Evolutionary conservation across 2,329 filamentous ascomycete genomes (phyloP).

Genomic region (Graphilbum fragrans): DNA sequence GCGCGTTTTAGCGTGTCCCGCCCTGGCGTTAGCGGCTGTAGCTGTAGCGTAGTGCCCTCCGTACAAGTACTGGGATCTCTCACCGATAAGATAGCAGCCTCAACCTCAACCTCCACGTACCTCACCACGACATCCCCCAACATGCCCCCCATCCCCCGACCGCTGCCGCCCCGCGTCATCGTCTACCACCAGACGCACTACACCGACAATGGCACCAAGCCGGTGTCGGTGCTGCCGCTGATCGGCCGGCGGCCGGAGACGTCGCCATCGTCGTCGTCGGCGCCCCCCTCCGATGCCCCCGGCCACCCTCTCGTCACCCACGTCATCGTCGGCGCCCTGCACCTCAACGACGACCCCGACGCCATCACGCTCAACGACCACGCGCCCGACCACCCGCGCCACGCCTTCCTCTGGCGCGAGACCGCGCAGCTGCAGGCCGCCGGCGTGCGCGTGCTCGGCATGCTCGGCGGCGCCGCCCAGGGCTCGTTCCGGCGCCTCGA

Average conservation of each 20-base stretch:
- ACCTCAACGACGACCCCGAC: slow-evolving; percentile 55
- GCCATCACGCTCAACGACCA: slow-evolving; percentile 64
- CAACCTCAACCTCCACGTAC: too few species aligned
- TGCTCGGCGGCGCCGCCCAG: slow-evolving; percentile 69
- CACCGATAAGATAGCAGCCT: too few species aligned
- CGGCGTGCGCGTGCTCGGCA: slow-evolving; percentile 64
- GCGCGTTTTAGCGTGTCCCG: too few species aligned
- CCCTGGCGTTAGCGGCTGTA: too few species aligned
- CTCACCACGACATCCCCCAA: too few species aligned
- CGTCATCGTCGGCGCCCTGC: slow-evolving; percentile 66
- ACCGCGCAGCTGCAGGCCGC: slow-evolving; percentile 53
- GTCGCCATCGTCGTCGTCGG: background rate
- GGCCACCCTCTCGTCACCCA: slow-evolving; percentile 39
- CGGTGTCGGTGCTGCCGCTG: slow-evolving; percentile 28
- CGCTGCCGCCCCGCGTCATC: slow-evolving; percentile 14
- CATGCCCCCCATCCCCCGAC: too few species aligned
- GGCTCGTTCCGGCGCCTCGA: slow-evolving; percentile 53
- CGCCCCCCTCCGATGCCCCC: background rate
- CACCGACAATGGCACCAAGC: slow-evolving; percentile 18
- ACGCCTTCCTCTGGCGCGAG: slow-evolving; percentile 58
- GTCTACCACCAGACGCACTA: slow-evolving; percentile 31
- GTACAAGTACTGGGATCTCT: too few species aligned
- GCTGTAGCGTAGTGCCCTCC: too few species aligned
- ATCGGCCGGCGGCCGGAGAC: slow-evolving; percentile 15
- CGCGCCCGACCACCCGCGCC: slow-evolving; percentile 48